phyloP scores from a whole-genome alignment of 2,329 filamentous ascomycete genomes.

The Trichoderma koningiopsis region DNA sequence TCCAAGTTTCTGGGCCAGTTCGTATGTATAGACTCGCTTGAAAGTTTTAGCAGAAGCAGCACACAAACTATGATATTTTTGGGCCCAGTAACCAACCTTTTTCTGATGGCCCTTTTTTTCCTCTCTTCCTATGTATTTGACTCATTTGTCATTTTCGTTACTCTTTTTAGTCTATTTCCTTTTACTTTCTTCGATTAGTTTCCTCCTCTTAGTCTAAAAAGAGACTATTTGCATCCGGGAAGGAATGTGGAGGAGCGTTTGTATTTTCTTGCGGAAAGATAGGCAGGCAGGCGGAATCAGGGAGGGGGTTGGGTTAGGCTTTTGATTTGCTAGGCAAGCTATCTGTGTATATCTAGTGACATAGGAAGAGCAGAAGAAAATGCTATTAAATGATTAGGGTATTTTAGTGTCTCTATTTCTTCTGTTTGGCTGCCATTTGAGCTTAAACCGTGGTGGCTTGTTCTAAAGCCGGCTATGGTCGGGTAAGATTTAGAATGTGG shows the following conservation, averaged over 20 bases:
- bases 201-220: neutral
- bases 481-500: constrained; percentile 1
- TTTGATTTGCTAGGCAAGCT: neutral
- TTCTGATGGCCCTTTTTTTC: neutral
- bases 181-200: neutral
- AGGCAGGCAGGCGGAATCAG: neutral
- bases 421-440: neutral
- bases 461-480: constrained; percentile 7
- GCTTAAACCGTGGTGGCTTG: neutral
- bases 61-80: neutral
- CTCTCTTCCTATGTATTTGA: neutral
- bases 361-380: constrained; percentile 13
- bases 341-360: constrained; percentile 15
- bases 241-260: constrained; percentile 8
- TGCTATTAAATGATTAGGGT: neutral
- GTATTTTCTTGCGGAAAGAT: neutral
- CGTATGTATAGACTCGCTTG: constrained; percentile 11
- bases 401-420: neutral
- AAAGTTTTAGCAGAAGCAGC: constrained; percentile 10
- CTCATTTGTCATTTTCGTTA: neutral
- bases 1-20: neutral
- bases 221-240: constrained; percentile 1
- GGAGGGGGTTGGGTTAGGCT: neutral
- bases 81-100: neutral
- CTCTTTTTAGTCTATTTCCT: neutral